Evolutionary conservation across 495 filamentous ascomycete genomes (phyloP).

Genomic region (Penicillium goetzii): DNA sequence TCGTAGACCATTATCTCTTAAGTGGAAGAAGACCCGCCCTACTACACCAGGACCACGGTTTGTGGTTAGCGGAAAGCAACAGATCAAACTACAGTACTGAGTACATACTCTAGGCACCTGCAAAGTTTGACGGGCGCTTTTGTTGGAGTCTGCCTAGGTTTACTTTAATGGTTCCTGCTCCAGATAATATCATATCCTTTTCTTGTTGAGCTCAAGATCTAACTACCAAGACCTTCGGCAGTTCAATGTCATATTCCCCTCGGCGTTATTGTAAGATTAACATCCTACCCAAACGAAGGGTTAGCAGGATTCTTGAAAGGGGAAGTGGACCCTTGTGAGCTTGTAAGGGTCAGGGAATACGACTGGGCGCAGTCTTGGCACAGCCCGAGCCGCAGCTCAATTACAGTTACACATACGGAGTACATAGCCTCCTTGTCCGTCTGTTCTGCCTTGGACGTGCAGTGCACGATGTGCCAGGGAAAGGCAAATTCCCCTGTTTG

Average conservation of each 20-base stretch:
- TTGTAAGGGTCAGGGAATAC: background rate
- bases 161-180: background rate
- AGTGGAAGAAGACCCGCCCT: background rate
- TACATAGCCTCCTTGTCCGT: conserved; percentile 6
- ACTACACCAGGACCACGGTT: background rate
- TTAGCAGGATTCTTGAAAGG: background rate
- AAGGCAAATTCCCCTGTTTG: background rate
- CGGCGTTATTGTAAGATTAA: background rate
- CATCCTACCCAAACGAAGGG: background rate
- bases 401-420: too few species aligned
- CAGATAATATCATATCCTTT: background rate
- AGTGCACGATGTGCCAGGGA: background rate
- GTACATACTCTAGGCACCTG: background rate
- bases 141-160: background rate
- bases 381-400: conserved; percentile 2
- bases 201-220: background rate
- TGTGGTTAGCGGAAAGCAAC: background rate
- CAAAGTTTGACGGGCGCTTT: background rate
- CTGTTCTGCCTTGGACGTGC: background rate
- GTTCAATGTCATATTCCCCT: background rate
- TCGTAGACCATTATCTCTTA: background rate
- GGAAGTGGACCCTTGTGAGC: conserved; percentile 1
- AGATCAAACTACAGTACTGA: too few species aligned
- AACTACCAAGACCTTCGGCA: background rate
- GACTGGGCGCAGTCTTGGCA: conserved; percentile 7